phyloP scores from a whole-genome alignment of 1,284 basidiomycete species.

The Papiliotrema fonsecae region DNA sequence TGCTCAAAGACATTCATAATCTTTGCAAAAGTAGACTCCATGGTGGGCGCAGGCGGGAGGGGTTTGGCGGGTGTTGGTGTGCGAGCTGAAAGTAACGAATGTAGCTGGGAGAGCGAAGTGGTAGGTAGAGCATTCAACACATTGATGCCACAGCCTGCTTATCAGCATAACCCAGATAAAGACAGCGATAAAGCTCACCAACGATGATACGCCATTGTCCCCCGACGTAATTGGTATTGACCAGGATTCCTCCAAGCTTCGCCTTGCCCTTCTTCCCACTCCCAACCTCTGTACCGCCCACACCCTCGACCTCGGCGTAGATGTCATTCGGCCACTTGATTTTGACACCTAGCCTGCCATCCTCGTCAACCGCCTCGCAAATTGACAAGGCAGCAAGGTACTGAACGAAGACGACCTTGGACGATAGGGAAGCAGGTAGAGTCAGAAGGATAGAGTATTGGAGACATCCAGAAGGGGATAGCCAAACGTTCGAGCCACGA shows the following conservation, averaged over 20 bases:
- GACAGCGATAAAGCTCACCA: constrained; percentile 53
- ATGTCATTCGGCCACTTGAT: constrained; percentile 99
- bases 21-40: constrained; percentile 70
- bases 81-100: constrained; percentile 31
- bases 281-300: constrained; percentile 36
- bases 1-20: constrained; percentile 73
- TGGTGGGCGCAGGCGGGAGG: constrained; percentile 52
- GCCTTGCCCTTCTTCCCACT: constrained; percentile 50
- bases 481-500: constrained; percentile 84
- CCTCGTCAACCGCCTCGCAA: constrained; percentile 61
- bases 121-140: constrained; percentile 79
- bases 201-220: constrained; percentile 72
- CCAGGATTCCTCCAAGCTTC: constrained; percentile 87
- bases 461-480: constrained; percentile 85
- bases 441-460: constrained; percentile 78
- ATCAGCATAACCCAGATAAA: constrained; percentile 1
- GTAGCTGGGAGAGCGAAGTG: constrained; percentile 70
- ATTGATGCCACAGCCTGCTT: constrained; percentile 81
- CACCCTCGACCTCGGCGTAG: constrained; percentile 60
- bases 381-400: constrained; percentile 88
- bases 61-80: constrained; percentile 20
- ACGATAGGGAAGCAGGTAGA: constrained; percentile 55
- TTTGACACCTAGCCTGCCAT: constrained; percentile 59
- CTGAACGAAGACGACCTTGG: constrained; percentile 85
- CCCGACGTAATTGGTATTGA: constrained; percentile 76